Base-by-base conservation (phyloP, 352 stramenopile genomes). In the Phytophthora foliorum region DNA sequence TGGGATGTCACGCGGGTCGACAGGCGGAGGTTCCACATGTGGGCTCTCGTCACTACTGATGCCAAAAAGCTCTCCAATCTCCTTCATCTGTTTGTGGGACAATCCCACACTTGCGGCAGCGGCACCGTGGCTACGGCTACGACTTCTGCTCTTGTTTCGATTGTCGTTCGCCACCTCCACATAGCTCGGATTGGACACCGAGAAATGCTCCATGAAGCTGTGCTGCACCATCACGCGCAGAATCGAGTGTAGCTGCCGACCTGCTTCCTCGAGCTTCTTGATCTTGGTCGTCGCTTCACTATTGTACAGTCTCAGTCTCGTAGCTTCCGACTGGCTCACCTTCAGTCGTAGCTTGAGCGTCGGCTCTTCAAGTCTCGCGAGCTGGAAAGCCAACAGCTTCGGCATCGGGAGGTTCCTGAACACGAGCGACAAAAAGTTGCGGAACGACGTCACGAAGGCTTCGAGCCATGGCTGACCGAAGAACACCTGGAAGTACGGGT, bases 401-500 rank as follows among this genome's bases (percentile, higher is more conserved):
- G 88, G 88, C 21, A 95, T 74, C 11, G 88, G 77, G 16, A 95
- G 60, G 51, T 80, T 91, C 7, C 80, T 74, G 29, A 95, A 95
- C 16, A 95, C 81, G n/a, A 91, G 67, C 62, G 81, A 82, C 46
- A 95, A 27, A 36, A 95, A 93, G 57, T 95, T 95, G 31, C 88
- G 85, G 41, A 95, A 85, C 19, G 85, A 91, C 44, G 83, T 82
- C 31, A 92, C 72, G 39, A 93, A 90, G 0, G 77, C 72, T 27
- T 92, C 85, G 19, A 93, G 66, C 88, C 88, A 95, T 22, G 89
- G 67, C 25, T 86, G 82, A 5, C 77, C 69, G 63, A 95, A 95
- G 72, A 90, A 95, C 19, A 82, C 67, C 71, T 85, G 79, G 42
- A 95, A 95, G 59, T 91, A 93, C 11, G 84, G 41, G 48, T 95